These are phyloP conservation scores for Vitis hybrid DNA, from an alignment of 177 flowering plant species.

Conservation along the genomic window DNA sequence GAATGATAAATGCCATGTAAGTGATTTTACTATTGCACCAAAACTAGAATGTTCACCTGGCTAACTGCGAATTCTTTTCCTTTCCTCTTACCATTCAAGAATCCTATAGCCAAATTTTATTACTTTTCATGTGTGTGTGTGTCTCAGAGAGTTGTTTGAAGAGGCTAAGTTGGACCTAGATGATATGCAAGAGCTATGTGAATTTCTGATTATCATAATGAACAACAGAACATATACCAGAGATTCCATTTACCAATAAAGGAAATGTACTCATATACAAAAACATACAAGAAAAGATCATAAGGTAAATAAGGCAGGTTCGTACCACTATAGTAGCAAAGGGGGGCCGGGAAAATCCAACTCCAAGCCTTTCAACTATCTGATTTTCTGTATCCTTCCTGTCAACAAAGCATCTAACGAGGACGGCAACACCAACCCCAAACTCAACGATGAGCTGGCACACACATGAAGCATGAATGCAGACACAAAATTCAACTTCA, in stretches of 20 bases:
- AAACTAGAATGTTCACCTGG: too few species aligned
- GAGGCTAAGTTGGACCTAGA: too few species aligned
- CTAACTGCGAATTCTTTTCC: too few species aligned
- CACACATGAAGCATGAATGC: neutral
- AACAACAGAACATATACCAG: neutral
- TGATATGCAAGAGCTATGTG: too few species aligned
- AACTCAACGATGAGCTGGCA: constrained; percentile 71
- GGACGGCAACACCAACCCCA: constrained; percentile 78
- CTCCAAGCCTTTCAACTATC: constrained; percentile 76
- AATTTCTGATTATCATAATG: too few species aligned
- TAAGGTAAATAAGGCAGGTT: constrained; percentile 5
- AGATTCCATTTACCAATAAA: neutral
- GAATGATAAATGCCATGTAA: too few species aligned
- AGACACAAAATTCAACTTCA: neutral
- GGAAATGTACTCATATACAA: neutral
- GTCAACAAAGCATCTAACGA: constrained; percentile 80
- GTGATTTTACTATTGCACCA: too few species aligned
- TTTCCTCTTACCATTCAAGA: too few species aligned
- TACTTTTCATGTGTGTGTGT: too few species aligned
- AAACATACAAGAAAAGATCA: neutral
- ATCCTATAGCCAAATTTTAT: too few species aligned
- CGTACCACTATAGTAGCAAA: constrained; percentile 92
- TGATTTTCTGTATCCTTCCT: constrained; percentile 55
- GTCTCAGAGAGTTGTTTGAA: too few species aligned
- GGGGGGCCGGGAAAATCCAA: constrained; percentile 81